phyloP scores from a whole-genome alignment of 2,329 filamentous ascomycete species.

The Atkinsonella texensis region DNA sequence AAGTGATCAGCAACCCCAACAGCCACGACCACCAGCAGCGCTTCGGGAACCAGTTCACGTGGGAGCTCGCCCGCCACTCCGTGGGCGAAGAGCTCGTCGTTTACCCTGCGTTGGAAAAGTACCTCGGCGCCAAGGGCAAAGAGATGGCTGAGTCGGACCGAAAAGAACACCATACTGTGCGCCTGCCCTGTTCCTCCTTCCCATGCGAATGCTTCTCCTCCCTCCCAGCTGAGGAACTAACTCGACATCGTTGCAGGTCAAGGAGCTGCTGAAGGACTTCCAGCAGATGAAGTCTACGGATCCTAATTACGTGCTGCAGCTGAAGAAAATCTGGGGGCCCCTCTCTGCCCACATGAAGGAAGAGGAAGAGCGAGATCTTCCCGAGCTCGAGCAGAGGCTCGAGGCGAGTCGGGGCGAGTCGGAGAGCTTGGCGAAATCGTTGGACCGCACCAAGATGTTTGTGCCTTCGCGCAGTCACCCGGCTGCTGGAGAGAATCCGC shows the following conservation, averaged over 20 bases:
- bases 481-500: conserved; percentile 35
- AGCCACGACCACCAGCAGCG: conserved; percentile 26
- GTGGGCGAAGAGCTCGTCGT: conserved; percentile 38
- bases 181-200: background rate
- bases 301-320: conserved; percentile 28
- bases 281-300: conserved; percentile 30
- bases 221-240: background rate
- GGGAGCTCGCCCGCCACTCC: conserved; percentile 36
- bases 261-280: conserved; percentile 36
- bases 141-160: conserved; percentile 35
- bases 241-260: conserved; percentile 27
- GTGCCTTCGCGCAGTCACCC: conserved; percentile 41
- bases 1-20: conserved; percentile 23
- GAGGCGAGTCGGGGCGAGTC: conserved; percentile 18
- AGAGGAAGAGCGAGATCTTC: conserved; percentile 38
- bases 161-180: conserved; percentile 32
- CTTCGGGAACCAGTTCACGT: conserved; percentile 34
- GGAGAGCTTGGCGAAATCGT: conserved; percentile 27
- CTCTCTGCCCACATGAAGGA: conserved; percentile 35
- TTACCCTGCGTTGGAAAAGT: conserved; percentile 40
- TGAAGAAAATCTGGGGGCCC: conserved; percentile 30
- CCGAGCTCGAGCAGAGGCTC: conserved; percentile 32
- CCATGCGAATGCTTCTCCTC: background rate
- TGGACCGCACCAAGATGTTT: conserved; percentile 40
- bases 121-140: conserved; percentile 28